Evolutionary conservation across 1,284 basidiomycete species (phyloP).

Genomic region (Rhizopogon hawkerae): DNA sequence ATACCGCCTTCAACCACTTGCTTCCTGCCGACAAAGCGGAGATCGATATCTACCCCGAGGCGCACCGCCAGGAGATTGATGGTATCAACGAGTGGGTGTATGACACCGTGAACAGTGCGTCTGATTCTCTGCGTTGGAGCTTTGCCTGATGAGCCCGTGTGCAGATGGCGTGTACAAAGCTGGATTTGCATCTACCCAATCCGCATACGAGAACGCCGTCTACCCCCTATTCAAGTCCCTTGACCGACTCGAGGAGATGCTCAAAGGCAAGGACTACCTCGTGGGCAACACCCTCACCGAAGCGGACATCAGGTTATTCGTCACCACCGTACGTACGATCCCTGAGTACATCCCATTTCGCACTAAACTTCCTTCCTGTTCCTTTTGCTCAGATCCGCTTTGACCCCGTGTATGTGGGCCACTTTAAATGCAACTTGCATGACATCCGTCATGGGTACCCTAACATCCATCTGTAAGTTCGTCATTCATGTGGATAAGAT

Average conservation of each 20-base stretch:
- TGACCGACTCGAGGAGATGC: slow-evolving; percentile 73
- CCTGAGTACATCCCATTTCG: slow-evolving; percentile 28
- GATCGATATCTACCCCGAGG: slow-evolving; percentile 73
- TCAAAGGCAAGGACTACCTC: slow-evolving; percentile 75
- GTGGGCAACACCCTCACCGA: slow-evolving; percentile 81
- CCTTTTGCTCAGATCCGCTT: slow-evolving; percentile 25
- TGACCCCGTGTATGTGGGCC: slow-evolving; percentile 84
- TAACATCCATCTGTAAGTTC: slow-evolving; percentile 56
- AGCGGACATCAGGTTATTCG: slow-evolving; percentile 86
- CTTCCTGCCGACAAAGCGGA: slow-evolving; percentile 57
- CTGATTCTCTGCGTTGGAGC: neutral
- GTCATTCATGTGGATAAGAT: neutral
- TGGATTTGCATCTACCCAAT: slow-evolving; percentile 80
- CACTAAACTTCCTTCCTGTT: neutral
- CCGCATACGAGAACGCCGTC: slow-evolving; percentile 78
- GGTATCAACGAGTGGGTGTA: slow-evolving; percentile 85
- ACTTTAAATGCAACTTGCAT: slow-evolving; percentile 92
- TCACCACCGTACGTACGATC: slow-evolving; percentile 74
- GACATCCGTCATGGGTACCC: slow-evolving; percentile 77
- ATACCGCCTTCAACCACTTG: slow-evolving; percentile 72
- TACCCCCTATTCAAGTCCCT: slow-evolving; percentile 66
- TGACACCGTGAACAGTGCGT: slow-evolving; percentile 68
- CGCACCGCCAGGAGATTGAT: slow-evolving; percentile 73
- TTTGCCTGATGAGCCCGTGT: neutral
- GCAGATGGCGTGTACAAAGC: slow-evolving; percentile 81